Evolutionary conservation across 169 alveolate species (phyloP).

Genomic region (Babesia gibsoni): DNA sequence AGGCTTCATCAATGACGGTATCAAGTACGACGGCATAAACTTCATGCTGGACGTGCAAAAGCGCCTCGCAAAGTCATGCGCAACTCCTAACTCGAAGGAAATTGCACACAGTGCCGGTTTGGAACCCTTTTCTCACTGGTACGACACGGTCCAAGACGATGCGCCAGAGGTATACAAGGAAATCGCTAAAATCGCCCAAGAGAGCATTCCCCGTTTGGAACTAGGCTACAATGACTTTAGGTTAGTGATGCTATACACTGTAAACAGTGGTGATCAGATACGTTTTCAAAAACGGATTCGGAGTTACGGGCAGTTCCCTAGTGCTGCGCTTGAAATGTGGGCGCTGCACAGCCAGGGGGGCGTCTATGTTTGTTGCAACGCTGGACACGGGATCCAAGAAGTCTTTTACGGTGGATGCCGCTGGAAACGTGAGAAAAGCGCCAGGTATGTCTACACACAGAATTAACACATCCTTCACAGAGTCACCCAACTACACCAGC

Average conservation of each 20-base stretch:
- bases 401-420: not conserved
- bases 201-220: conserved; percentile 6
- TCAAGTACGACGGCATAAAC: not conserved
- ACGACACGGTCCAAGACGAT: conserved; percentile 1
- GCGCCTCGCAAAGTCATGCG: not conserved
- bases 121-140: not conserved
- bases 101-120: not conserved
- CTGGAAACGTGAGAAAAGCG: not conserved
- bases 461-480: not conserved
- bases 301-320: conserved; percentile 31
- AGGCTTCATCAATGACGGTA: conserved; percentile 28
- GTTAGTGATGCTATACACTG: not conserved
- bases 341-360: conserved; percentile 54
- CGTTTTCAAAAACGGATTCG: not conserved
- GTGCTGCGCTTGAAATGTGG: conserved; percentile 44
- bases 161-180: conserved; percentile 34
- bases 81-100: not conserved
- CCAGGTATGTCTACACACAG: not conserved
- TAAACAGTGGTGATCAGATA: not conserved
- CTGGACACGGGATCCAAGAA: conserved; percentile 36
- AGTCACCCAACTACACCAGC: not conserved
- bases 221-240: conserved; percentile 43
- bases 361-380: conserved; percentile 46
- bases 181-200: not conserved
- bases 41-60: conserved; percentile 25